Conservation (phyloP, 345 rosid species). For the Gossypium ekmanianum region DNA sequence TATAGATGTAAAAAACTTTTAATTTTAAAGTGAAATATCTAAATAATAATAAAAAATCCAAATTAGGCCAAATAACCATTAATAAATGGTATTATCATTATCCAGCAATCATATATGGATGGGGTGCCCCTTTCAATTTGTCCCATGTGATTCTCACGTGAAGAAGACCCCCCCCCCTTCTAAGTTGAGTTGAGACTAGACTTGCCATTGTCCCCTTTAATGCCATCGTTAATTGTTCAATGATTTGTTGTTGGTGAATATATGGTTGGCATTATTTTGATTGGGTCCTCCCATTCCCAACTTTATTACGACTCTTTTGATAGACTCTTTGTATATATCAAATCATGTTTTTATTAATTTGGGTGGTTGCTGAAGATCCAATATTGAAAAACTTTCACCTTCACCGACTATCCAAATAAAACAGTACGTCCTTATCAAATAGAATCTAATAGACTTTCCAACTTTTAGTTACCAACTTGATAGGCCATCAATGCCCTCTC, state of each 20-base stretch:
- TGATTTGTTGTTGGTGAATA: slow-evolving; percentile 3
- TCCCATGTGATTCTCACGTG: slow-evolving; percentile 25
- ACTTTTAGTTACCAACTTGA: too few relatives aligned
- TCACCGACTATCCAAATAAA: background rate
- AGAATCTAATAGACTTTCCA: background rate
- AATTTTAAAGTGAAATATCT: background rate
- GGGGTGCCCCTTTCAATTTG: background rate
- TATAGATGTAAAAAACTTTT: background rate
- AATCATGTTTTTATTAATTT: background rate
- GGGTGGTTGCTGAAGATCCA: background rate
- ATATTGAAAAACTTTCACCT: background rate
- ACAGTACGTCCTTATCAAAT: slow-evolving; percentile 2
- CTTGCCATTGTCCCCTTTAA: background rate
- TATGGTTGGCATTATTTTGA: background rate
- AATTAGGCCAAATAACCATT: background rate
- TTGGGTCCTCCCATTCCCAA: background rate
- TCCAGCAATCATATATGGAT: background rate
- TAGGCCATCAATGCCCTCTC: too few relatives aligned
- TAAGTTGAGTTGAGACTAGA: background rate
- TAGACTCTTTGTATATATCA: background rate
- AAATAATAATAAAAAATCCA: background rate
- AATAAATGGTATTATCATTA: slow-evolving; percentile 8
- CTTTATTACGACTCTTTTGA: background rate
- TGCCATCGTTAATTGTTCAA: slow-evolving; percentile 7
- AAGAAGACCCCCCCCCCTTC: background rate